phyloP scores from a whole-genome alignment of 805 yeast species.

The Teunomyces pallodes region DNA sequence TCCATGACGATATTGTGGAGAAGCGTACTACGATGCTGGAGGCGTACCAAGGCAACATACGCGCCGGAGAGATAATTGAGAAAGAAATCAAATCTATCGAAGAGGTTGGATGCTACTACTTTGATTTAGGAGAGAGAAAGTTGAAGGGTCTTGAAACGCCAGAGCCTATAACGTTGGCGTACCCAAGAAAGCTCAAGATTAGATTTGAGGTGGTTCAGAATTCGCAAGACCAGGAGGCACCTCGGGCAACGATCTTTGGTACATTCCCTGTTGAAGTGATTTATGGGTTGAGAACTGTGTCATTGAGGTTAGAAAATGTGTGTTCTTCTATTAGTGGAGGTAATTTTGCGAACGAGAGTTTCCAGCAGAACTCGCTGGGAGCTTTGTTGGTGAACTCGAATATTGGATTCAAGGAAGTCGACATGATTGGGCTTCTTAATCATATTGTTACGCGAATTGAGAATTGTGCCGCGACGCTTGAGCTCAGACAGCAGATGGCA shows the following conservation, averaged over 20 bases:
- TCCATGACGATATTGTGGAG: constrained; percentile 40
- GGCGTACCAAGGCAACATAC: constrained; percentile 44
- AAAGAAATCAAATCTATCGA: constrained; percentile 63
- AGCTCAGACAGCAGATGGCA: constrained; percentile 33
- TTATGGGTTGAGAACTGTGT: constrained; percentile 50
- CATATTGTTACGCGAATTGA: constrained; percentile 71
- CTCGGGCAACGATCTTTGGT: constrained; percentile 34
- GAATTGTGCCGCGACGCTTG: constrained; percentile 43
- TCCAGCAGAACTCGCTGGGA: constrained; percentile 24
- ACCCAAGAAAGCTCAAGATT: constrained; percentile 62
- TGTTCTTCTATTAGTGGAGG: constrained; percentile 51
- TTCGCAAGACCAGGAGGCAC: constrained; percentile 19
- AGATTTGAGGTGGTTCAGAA: constrained; percentile 50
- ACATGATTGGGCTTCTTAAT: constrained; percentile 56
- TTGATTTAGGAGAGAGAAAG: constrained; percentile 79
- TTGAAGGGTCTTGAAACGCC: constrained; percentile 94
- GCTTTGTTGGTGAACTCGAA: constrained; percentile 18
- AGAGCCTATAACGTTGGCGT: constrained; percentile 76
- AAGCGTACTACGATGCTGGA: constrained; percentile 28
- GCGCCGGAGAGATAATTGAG: constrained; percentile 58
- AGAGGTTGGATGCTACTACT: constrained; percentile 65
- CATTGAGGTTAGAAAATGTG: constrained; percentile 58
- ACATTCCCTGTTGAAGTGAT: constrained; percentile 44
- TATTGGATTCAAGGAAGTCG: constrained; percentile 31
- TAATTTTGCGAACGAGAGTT: constrained; percentile 21